These are phyloP conservation scores for Rubroboletus satanas DNA, from an alignment of 768 basidiomycete species.

Conservation along the genomic window DNA sequence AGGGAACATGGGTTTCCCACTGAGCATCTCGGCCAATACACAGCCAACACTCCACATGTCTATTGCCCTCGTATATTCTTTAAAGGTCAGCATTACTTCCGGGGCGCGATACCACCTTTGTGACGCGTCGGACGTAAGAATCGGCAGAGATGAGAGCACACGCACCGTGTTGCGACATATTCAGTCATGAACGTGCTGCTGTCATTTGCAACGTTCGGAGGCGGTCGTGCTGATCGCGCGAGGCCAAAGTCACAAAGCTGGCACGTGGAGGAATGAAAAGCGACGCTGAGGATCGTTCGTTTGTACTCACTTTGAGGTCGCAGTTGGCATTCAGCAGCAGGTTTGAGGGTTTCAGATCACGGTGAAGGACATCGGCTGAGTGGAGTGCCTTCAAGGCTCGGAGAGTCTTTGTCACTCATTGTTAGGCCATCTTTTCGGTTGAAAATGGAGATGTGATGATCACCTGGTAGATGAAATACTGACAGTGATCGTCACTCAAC, in stretches of 20 bases:
- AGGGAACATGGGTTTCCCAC: conserved; percentile 90
- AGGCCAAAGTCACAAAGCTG: conserved; percentile 87
- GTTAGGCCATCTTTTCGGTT: conserved; percentile 3
- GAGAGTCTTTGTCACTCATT: conserved; percentile 52
- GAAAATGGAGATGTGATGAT: conserved; percentile 14
- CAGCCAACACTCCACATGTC: conserved; percentile 88
- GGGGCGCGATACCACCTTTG: conserved; percentile 93
- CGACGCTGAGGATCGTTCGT: background rate
- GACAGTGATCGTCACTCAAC: conserved; percentile 90
- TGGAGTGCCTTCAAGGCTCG: conserved; percentile 93
- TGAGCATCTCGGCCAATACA: conserved; percentile 87
- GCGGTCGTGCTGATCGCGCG: conserved; percentile 72
- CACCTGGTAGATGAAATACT: conserved; percentile 97
- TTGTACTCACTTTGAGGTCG: conserved; percentile 76
- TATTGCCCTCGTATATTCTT: conserved; percentile 87
- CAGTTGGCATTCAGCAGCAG: conserved; percentile 94
- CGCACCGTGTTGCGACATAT: conserved; percentile 90
- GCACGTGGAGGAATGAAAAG: background rate
- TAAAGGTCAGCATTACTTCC: conserved; percentile 97
- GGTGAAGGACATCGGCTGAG: conserved; percentile 90
- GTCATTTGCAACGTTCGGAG: conserved; percentile 68
- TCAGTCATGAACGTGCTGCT: conserved; percentile 85
- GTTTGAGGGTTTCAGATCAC: conserved; percentile 96
- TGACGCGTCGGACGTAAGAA: conserved; percentile 1
- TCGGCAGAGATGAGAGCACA: background rate